Base-by-base conservation (phyloP, 352 stramenopile genomes). In the Aphanomyces euteiches region DNA sequence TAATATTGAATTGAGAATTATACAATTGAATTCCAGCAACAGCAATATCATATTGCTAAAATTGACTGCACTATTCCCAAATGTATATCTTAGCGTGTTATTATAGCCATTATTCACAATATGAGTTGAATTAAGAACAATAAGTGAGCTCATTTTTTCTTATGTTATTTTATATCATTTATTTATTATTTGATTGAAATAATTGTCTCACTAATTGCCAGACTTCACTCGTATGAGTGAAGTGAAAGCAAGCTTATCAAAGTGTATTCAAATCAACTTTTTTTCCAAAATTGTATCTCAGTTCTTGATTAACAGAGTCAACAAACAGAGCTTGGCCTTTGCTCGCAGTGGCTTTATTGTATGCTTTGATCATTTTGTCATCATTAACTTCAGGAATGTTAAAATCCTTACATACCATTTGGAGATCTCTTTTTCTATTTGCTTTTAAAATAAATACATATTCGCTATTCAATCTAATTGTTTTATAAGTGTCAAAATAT, bases 401-500 rank as follows among this genome's bases (percentile, higher is more conserved):
- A 40, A 73, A 79, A 63, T 79, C 75, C 34, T 12, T 53, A 10
- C 76, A 39, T 61, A 78, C 50, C 69, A 79, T 74, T 41, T 70
- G 40, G 41, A 79, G 48, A 78, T 79, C 75, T 60, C 73, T 56
- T 38, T 73, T 79, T 21, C 43, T 72, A 41, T 79, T 79, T 21
- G 69, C 75, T 47, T 76, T 79, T 45, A 79, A 41, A 38, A 79
- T 76, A 0, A 47, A 34, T 12, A 73, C 10, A 15, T 76, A 76
- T 66, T 77, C 73, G 19, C 17, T 34, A 54, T 78, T 79, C 56
- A 79, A 69, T 50, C 73, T 66, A 63, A 79, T 78, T 66, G 77
- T 78, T 56, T 76, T 81, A 50, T 79, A 71, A 1, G 60, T 75
- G 12, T 71, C 74, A 66, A 81, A 81, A 39, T 79, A 73, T 8